Base-by-base conservation (phyloP, 1,284 basidiomycete genomes). In the Papiliotrema fonsecae region DNA sequence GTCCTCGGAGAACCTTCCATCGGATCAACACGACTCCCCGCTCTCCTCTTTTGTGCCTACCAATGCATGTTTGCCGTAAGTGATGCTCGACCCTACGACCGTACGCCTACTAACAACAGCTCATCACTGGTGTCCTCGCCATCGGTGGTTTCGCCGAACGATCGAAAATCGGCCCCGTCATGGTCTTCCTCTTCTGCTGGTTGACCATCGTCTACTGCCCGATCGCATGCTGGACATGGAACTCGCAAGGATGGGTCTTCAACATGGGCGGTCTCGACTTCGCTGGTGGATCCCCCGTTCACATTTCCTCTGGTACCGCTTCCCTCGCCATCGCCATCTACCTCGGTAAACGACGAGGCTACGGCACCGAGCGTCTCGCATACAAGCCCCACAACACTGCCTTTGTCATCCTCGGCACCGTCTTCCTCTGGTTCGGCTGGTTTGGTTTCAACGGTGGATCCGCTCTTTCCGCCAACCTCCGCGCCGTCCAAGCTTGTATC, bases 381-480 rank as follows among this genome's bases (percentile, higher is more conserved):
- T 87, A 91, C 82, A 88, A 92, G 77, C 84, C 88, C 6, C 68
- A 70, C 61, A 64, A 64, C 60, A 64, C 62, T 31, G 83, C 84
- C 37, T 90, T 93, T 71, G 88, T 97, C 58, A 79, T 97, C 46
- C 78, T 98, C 48, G 93, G 93, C 45, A 97, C 94, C 0, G 82
- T 85, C 13, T 83, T 97, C 75, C 87, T 97, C 50, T 97, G 92
- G 93, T 92, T 96, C 64, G 93, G 92, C n/a, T 97, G 93, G 93
- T 91, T 93, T 65, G 92, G 86, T 19, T 88, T 87, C 78, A 93
- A 93, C 75, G 90, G 90, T 36, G 88, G 88, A 32, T 70, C 67
- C 6, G 69, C 69, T 13, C 64, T 72, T 34, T 80, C 82, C 28
- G 90, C 90, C 57, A 94, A 94, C 77, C 76, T 96, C 45, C 82